Percentiles rank a stretch among this genome's conserved stretches.
These are phyloP conservation scores for Artemisia annua DNA, from an alignment of 129 eudicot genomes.

Conservation along the genomic window DNA sequence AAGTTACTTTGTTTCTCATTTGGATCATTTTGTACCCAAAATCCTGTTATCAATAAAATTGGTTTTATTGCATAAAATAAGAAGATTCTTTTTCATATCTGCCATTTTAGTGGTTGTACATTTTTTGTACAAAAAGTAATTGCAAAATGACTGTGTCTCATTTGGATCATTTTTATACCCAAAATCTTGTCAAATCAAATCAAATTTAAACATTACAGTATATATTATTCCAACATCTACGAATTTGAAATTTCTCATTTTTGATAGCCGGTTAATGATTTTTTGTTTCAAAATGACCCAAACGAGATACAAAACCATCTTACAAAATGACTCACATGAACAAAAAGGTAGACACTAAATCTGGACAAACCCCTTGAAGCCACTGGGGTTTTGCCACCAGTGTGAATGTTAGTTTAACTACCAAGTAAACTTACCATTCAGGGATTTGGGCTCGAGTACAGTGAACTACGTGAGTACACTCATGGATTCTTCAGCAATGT, in stretches of 20 bases:
- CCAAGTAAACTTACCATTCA: constrained; percentile 22
- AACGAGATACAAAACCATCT: too few relatives aligned
- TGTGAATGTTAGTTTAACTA: constrained; percentile 17
- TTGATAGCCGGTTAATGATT: background rate
- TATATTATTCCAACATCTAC: background rate
- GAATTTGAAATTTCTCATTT: too few relatives aligned
- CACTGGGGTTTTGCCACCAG: background rate
- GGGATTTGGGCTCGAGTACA: constrained; percentile 90
- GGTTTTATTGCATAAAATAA: background rate
- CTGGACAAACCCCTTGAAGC: too few relatives aligned
- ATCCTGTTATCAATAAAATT: too few relatives aligned
- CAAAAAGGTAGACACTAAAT: too few relatives aligned
- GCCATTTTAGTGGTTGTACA: background rate
- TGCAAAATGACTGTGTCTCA: too few relatives aligned
- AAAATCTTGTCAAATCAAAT: too few relatives aligned
- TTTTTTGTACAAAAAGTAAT: background rate
- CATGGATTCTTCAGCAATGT: constrained; percentile 98
- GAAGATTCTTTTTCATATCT: background rate
- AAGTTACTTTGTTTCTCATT: too few relatives aligned
- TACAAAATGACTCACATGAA: too few relatives aligned
- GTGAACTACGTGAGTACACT: constrained; percentile 98
- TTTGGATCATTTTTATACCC: too few relatives aligned
- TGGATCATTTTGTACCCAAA: too few relatives aligned
- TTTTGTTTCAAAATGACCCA: background rate
- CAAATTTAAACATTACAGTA: background rate